Percentiles rank a stretch among this genome's conserved stretches.
These are phyloP conservation scores for Cercospora sojina DNA, from an alignment of 2,329 filamentous ascomycete genomes.

Conservation along the genomic window DNA sequence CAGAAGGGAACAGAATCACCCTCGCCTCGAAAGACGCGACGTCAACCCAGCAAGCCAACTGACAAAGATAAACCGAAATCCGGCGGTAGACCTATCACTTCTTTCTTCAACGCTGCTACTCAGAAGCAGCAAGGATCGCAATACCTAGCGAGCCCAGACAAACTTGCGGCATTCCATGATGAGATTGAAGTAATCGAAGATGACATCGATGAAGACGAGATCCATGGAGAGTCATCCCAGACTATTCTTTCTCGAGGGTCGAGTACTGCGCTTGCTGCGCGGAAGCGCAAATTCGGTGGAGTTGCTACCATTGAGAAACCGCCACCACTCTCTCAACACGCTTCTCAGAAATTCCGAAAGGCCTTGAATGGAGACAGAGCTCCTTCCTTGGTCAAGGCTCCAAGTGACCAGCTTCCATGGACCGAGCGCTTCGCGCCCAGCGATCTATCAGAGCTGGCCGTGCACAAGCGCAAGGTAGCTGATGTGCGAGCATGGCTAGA, in stretches of 20 bases:
- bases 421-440: constrained; percentile 77
- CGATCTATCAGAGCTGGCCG: constrained; percentile 78
- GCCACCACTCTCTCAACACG: constrained; percentile 19
- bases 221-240: constrained; percentile 10
- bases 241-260: constrained; percentile 35
- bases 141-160: constrained; percentile 43
- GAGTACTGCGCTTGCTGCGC: constrained; percentile 35
- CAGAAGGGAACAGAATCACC: constrained; percentile 4
- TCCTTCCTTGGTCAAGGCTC: constrained; percentile 31
- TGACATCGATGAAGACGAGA: constrained; percentile 34
- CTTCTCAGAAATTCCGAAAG: constrained; percentile 49
- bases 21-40: constrained; percentile 22
- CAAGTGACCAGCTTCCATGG: constrained; percentile 72
- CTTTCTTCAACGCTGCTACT: constrained; percentile 51
- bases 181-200: constrained; percentile 37
- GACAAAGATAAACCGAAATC: constrained; percentile 40
- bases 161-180: constrained; percentile 34
- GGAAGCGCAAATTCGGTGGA: constrained; percentile 37
- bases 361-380: constrained; percentile 39
- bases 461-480: constrained; percentile 89
- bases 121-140: constrained; percentile 42
- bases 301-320: constrained; percentile 22
- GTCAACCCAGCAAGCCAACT: constrained; percentile 28
- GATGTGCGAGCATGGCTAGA: constrained; percentile 84
- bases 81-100: constrained; percentile 46